Evolutionary conservation across 306 rosid species (phyloP).

Genomic region (Sicyos baderoa): DNA sequence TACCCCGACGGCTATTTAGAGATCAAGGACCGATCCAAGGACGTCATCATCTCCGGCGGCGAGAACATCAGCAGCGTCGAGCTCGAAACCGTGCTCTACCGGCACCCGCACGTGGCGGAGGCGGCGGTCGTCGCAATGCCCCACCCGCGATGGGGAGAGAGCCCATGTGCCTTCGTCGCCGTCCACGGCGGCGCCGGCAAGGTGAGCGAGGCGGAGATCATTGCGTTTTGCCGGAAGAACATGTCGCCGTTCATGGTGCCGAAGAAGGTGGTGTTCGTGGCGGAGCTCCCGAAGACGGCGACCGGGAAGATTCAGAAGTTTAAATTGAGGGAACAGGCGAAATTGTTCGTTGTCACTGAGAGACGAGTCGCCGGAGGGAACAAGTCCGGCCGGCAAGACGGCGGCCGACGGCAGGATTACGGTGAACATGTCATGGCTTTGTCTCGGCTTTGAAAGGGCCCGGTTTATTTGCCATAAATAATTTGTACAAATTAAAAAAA

Average conservation of each 20-base stretch:
- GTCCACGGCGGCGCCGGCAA: conserved; percentile 15
- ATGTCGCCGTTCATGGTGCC: conserved; percentile 70
- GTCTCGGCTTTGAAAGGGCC: conserved; percentile 9
- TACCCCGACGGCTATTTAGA: conserved; percentile 82
- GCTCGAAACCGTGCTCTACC: conserved; percentile 49
- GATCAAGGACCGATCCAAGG: conserved; percentile 78
- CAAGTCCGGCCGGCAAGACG: background rate
- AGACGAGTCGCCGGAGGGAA: background rate
- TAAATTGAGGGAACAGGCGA: conserved; percentile 38
- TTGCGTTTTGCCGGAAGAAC: conserved; percentile 40
- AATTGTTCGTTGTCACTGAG: background rate
- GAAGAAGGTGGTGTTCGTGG: conserved; percentile 55
- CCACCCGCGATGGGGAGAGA: conserved; percentile 80
- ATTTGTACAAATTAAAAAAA: background rate
- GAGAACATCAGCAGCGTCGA: conserved; percentile 88
- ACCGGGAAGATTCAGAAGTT: conserved; percentile 63
- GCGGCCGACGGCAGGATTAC: background rate
- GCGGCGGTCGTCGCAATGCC: conserved; percentile 97
- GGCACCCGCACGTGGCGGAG: conserved; percentile 57
- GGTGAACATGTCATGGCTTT: background rate
- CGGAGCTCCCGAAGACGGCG: conserved; percentile 46
- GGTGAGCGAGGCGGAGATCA: conserved; percentile 37
- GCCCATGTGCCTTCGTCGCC: conserved; percentile 72
- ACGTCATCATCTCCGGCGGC: conserved; percentile 87
- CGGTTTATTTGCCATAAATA: background rate